phyloP scores from a whole-genome alignment of 2,329 filamentous ascomycete genomes.

The Ciborinia camelliae region DNA sequence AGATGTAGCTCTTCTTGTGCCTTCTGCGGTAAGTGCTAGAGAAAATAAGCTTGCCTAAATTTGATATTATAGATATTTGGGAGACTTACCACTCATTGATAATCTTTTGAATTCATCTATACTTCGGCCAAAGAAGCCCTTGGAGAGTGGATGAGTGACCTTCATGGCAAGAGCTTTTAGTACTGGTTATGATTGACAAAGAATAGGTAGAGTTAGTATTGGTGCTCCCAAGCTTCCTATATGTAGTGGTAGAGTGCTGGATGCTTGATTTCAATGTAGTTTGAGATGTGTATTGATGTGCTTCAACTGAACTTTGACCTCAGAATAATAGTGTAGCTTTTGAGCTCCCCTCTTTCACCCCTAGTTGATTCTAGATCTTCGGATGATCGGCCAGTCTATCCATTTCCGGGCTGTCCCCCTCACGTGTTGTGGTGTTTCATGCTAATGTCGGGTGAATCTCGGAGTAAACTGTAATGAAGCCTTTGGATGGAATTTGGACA shows the following conservation, averaged over 20 bases:
- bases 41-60: conserved; percentile 21
- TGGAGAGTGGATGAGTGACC: conserved; percentile 44
- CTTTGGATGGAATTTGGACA: background rate
- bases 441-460: background rate
- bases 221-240: background rate
- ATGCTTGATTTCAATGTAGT: background rate
- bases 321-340: too few relatives aligned
- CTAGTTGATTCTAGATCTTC: background rate
- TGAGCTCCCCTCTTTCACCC: background rate
- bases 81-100: conserved; percentile 50
- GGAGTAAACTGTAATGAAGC: background rate
- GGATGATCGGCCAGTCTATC: background rate
- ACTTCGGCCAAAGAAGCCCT: conserved; percentile 56
- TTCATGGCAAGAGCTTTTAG: conserved; percentile 44
- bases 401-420: background rate
- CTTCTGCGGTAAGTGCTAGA: conserved; percentile 66
- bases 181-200: background rate
- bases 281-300: background rate
- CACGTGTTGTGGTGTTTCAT: background rate
- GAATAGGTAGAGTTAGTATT: background rate
- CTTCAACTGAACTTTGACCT: background rate
- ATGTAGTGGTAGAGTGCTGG: background rate
- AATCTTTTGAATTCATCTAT: conserved; percentile 58
- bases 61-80: conserved; percentile 8
- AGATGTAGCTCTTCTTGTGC: conserved; percentile 59